Percentiles rank a stretch among this genome's conserved stretches.
These are phyloP conservation scores for Chaetomium tenue DNA, from an alignment of 495 filamentous ascomycete species.

Conservation along the genomic window DNA sequence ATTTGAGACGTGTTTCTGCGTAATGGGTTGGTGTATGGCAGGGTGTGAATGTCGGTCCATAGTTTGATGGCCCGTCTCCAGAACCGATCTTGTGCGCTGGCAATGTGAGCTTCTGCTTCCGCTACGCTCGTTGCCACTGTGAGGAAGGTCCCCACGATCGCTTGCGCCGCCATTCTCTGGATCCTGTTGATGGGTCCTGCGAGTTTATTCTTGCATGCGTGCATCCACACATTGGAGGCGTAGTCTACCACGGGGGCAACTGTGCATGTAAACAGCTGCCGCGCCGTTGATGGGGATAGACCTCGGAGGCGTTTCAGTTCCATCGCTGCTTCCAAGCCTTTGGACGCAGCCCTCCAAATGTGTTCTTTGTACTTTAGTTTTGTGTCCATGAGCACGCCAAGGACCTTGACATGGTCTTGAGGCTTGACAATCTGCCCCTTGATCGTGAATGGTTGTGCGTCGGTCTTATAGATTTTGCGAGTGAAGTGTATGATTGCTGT, in stretches of 20 bases:
- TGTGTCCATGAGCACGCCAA: background rate
- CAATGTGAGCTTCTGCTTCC: too few species aligned
- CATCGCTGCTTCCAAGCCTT: background rate
- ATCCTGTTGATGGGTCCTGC: too few species aligned
- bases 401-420: background rate
- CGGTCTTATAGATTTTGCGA: background rate
- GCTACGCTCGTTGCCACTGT: too few species aligned
- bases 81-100: too few species aligned
- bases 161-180: too few species aligned
- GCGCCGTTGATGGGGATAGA: background rate
- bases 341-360: background rate
- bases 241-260: background rate
- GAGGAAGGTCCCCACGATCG: too few species aligned
- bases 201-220: background rate
- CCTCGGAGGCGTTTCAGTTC: background rate
- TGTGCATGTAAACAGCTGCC: background rate
- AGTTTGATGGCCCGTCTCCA: too few species aligned
- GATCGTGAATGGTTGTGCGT: background rate
- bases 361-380: background rate
- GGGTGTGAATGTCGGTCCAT: too few species aligned
- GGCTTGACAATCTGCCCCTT: background rate
- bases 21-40: too few species aligned
- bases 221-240: background rate
- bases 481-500: background rate
- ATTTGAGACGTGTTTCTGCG: too few species aligned